These are phyloP conservation scores for Colletotrichum sidae DNA, from an alignment of 2,329 filamentous ascomycete genomes.

Conservation along the genomic window DNA sequence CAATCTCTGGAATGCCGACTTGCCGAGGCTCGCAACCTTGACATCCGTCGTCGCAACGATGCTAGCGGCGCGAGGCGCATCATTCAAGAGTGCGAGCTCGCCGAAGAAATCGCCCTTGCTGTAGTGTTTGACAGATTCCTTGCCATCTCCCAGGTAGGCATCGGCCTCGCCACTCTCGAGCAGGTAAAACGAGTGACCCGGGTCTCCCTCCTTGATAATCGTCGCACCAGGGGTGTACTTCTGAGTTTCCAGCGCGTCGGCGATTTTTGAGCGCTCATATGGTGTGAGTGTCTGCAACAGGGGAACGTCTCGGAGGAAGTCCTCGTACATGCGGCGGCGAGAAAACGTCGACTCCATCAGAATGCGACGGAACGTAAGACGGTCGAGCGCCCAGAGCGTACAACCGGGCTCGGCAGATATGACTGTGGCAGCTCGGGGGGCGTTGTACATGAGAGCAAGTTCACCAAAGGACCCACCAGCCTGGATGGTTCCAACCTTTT, in stretches of 20 bases:
- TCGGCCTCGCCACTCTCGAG: conserved; percentile 89
- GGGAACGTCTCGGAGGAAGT: conserved; percentile 93
- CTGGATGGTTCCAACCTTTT: conserved; percentile 83
- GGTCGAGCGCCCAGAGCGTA: conserved; percentile 93
- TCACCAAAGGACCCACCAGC: conserved; percentile 96
- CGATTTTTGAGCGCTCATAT: conserved; percentile 97
- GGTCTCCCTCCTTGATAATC: conserved; percentile 93
- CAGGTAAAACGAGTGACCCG: conserved; percentile 91
- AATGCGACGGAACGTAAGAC: conserved; percentile 96
- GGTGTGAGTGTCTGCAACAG: conserved; percentile 84
- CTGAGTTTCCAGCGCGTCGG: conserved; percentile 91
- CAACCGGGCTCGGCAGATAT: conserved; percentile 82
- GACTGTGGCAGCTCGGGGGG: conserved; percentile 93
- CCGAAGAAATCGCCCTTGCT: conserved; percentile 96
- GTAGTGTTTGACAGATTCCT: conserved; percentile 82
- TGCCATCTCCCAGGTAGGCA: conserved; percentile 81
- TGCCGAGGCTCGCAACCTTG: conserved; percentile 92
- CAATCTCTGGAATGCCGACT: conserved; percentile 93
- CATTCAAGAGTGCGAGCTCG: conserved; percentile 91
- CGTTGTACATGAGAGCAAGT: conserved; percentile 98
- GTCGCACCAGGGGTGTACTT: conserved; percentile 83
- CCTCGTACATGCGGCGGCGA: conserved; percentile 95
- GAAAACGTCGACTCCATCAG: conserved; percentile 98
- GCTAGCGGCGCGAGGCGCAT: conserved; percentile 91
- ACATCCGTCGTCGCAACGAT: conserved; percentile 86